phyloP scores from a whole-genome alignment of 768 basidiomycete species.

The Nevesoporus exiguus region DNA sequence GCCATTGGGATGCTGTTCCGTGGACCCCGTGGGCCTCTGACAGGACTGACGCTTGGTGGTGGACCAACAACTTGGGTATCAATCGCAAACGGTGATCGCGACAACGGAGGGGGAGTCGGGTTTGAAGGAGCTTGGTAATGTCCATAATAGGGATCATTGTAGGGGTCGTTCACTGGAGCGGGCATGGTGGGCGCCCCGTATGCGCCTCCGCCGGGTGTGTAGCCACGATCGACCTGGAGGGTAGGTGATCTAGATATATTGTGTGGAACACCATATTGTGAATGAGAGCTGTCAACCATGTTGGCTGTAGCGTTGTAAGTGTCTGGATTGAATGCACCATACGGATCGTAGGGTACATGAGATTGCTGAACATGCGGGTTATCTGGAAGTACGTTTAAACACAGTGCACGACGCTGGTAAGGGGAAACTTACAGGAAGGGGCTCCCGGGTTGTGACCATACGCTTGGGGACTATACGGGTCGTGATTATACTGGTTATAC shows the following conservation, averaged over 20 bases:
- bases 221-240: constrained; percentile 43
- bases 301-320: constrained; percentile 37
- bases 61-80: constrained; percentile 34
- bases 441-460: constrained; percentile 56
- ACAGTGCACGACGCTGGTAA: neutral
- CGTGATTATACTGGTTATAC: constrained; percentile 25
- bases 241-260: constrained; percentile 14
- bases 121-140: constrained; percentile 18
- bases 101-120: constrained; percentile 29
- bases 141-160: constrained; percentile 29
- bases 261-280: constrained; percentile 16
- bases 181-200: constrained; percentile 50
- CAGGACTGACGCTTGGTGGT: constrained; percentile 35
- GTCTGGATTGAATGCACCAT: constrained; percentile 38
- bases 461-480: constrained; percentile 29
- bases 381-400: constrained; percentile 37
- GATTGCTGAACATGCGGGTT: constrained; percentile 51
- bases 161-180: constrained; percentile 33
- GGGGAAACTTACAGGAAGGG: constrained; percentile 47
- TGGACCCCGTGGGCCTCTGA: constrained; percentile 42
- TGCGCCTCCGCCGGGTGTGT: constrained; percentile 54
- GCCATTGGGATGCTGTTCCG: constrained; percentile 25
- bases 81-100: constrained; percentile 38
- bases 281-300: constrained; percentile 13
- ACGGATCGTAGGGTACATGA: constrained; percentile 51